Evolutionary conservation across 306 rosid species (phyloP), one percentile per base, ranked within the genome.

Genomic region (Castanea sativa): DNA sequence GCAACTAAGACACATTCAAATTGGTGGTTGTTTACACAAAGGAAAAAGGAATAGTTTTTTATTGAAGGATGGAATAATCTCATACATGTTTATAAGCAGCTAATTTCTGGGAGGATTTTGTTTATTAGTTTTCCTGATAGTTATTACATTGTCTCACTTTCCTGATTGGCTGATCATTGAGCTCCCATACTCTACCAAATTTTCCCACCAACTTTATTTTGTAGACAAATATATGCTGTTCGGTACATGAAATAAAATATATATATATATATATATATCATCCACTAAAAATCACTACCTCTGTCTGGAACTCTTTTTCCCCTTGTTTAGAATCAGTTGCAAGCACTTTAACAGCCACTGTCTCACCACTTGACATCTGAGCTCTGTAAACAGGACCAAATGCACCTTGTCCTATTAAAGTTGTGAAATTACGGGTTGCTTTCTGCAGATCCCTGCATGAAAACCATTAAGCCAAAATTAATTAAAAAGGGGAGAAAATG

Each of bases 381-480:
- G 99, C 99, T 85, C 81, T 96, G 84, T 91, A 96, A 81, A 96
- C 99, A 77, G 96, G 98, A 82, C 99, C 99, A 79, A 96, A 96
- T 14, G 99, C 98, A 51, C 99, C 99, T 84, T 96, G 97, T 76
- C 99, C 99, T 80, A 96, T 88, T 23, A 90, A 87, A 53, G 99
- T 96, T 59, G 99, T 96, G 78, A 96, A 96, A 78, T 96, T 91
- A 83, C 53, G 76, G 10, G 99, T 96, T n/a, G 94, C 99, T 72
- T 93, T 96, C 77, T 90, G 99, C 89, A 96, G 84, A 83, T 96
- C 99, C 97, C 99, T 96, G 84, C 45, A 81, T 58, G 57, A 23
- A 41, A 30, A 55, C 41, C 52, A 83, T 53, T 15, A 19, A 12
- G 25, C 52, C 52, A 67, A 67, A 38, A 67, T 67, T 35, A 67